A percentile compares a stretch with the other conserved stretches of the same genome.
phyloP scores from a whole-genome alignment of 2,329 filamentous ascomycete species.

The Penicillium rolfsii region DNA sequence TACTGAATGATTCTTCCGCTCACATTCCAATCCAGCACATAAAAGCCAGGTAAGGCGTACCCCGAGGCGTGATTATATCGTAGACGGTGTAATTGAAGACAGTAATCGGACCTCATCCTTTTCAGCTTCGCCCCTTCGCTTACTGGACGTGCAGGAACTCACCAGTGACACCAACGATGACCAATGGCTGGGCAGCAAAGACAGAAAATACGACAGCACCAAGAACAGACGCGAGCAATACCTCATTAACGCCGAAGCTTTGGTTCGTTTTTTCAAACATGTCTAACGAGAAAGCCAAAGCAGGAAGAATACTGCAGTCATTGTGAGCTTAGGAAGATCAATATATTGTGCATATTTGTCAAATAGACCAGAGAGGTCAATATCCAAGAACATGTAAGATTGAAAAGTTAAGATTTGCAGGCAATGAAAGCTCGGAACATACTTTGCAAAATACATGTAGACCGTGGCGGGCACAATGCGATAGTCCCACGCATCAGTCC shows the following conservation, averaged over 20 bases:
- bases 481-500: conserved; percentile 87
- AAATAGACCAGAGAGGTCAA: neutral
- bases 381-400: neutral
- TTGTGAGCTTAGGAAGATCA: conserved; percentile 12
- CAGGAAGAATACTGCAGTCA: conserved; percentile 72
- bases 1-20: conserved; percentile 31
- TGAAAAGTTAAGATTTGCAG: neutral
- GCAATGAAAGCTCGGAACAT: conserved; percentile 34
- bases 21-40: conserved; percentile 89
- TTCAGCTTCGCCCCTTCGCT: conserved; percentile 16
- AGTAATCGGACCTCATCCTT: conserved; percentile 71
- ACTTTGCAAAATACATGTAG: conserved; percentile 97
- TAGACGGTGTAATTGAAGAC: conserved; percentile 95
- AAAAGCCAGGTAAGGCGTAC: conserved; percentile 82
- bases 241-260: conserved; percentile 89
- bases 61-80: conserved; percentile 77
- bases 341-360: too few species aligned
- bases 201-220: conserved; percentile 80
- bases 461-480: conserved; percentile 82
- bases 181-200: conserved; percentile 79
- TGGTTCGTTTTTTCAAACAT: conserved; percentile 89
- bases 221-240: conserved; percentile 81
- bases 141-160: conserved; percentile 12
- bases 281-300: conserved; percentile 85
- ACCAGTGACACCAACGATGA: conserved; percentile 88